phyloP scores from a whole-genome alignment of 164 flowering plant genomes.

The Paratinospora sagittata region DNA sequence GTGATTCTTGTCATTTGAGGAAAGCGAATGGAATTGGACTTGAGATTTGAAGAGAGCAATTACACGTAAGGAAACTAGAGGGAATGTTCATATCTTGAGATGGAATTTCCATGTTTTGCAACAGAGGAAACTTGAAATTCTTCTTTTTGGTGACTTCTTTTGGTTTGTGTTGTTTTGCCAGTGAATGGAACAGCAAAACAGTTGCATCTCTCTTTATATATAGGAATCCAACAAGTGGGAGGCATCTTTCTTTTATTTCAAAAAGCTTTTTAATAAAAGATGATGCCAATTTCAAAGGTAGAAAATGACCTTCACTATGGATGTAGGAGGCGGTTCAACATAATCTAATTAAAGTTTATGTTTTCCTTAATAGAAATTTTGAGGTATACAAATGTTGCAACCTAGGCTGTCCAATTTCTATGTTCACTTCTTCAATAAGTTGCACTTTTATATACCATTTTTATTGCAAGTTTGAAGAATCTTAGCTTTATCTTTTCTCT shows the following conservation, averaged over 20 bases:
- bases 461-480: neutral
- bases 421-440: neutral
- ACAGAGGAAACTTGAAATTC: neutral
- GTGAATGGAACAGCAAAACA: neutral
- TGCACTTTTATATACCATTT: neutral
- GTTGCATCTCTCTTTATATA: neutral
- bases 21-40: no score
- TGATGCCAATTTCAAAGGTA: neutral
- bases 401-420: neutral
- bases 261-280: no score
- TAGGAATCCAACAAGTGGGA: neutral
- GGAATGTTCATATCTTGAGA: no score
- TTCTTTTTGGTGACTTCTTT: no score
- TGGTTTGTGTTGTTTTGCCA: neutral
- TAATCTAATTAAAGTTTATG: neutral
- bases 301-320: neutral
- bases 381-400: neutral
- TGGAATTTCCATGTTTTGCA: neutral
- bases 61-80: no score
- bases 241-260: neutral
- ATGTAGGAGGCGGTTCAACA: no score
- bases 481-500: neutral
- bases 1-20: slow-evolving; percentile 1
- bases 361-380: no score
- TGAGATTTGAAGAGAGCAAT: no score